Percentiles rank a stretch among this genome's conserved stretches.
phyloP scores from a whole-genome alignment of 345 rosid species.

The Viola odorata region DNA sequence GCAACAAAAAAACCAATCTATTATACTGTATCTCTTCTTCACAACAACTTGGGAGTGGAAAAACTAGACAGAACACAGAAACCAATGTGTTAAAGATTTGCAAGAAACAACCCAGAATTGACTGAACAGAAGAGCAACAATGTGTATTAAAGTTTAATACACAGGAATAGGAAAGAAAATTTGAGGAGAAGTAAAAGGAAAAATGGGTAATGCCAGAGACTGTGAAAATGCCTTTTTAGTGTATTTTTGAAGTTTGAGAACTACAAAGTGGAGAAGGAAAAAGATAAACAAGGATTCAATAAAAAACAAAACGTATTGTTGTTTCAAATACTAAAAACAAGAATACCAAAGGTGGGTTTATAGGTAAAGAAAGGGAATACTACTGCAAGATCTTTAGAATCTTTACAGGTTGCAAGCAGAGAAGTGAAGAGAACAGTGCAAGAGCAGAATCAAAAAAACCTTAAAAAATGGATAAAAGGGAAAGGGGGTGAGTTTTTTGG shows the following conservation, averaged over 20 bases:
- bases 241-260: constrained; percentile 11
- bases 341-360: constrained; percentile 13
- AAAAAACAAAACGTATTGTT: constrained; percentile 8
- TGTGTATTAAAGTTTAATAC: constrained; percentile 6
- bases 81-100: background rate
- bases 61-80: background rate
- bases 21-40: too few relatives aligned
- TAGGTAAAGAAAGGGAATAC: background rate
- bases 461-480: constrained; percentile 16
- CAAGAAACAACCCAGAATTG: background rate
- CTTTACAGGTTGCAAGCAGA: constrained; percentile 54
- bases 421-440: constrained; percentile 36
- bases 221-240: background rate
- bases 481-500: constrained; percentile 6
- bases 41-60: too few relatives aligned
- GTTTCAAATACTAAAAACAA: constrained; percentile 24
- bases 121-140: background rate
- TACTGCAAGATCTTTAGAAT: constrained; percentile 31
- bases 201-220: background rate
- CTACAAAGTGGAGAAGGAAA: background rate
- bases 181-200: constrained; percentile 9
- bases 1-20: too few relatives aligned
- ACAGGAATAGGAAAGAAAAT: constrained; percentile 12
- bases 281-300: background rate
- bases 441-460: constrained; percentile 12